Conservation (phyloP, 108 stramenopile genomes). For the Schizochytrium sp. region DNA sequence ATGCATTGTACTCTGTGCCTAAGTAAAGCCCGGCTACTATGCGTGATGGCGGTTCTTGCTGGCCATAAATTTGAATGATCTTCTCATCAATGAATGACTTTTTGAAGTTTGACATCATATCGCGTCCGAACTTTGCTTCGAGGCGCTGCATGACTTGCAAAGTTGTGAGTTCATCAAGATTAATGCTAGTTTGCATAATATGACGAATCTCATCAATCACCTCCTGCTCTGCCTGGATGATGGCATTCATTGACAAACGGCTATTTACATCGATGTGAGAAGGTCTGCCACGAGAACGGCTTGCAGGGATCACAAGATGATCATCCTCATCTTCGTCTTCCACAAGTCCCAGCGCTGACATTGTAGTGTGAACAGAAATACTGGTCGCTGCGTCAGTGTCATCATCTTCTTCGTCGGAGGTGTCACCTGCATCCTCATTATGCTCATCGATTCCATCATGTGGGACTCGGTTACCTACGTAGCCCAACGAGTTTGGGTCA, state of each 20-base stretch:
- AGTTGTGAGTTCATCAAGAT: constrained; percentile 54
- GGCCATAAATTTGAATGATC: constrained; percentile 30
- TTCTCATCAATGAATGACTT: constrained; percentile 59
- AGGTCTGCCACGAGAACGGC: not conserved
- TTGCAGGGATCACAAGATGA: not conserved
- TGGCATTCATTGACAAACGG: not conserved
- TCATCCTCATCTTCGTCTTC: not conserved
- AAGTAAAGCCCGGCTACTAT: constrained; percentile 5
- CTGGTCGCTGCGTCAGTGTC: too few relatives aligned
- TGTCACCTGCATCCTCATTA: not conserved
- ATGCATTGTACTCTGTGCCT: constrained; percentile 58
- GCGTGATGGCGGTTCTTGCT: constrained; percentile 53
- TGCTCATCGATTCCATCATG: not conserved
- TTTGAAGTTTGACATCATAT: constrained; percentile 44
- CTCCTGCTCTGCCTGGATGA: constrained; percentile 1
- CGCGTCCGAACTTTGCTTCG: constrained; percentile 20
- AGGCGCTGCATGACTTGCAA: not conserved
- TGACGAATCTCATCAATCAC: constrained; percentile 28
- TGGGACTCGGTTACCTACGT: too few relatives aligned
- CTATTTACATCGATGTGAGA: not conserved
- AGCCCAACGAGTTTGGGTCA: too few relatives aligned
- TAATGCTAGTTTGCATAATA: constrained; percentile 40
- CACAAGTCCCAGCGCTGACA: too few relatives aligned
- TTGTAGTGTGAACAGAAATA: too few relatives aligned
- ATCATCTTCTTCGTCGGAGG: too few relatives aligned